A percentile compares a stretch with the other conserved stretches of the same genome.
Conservation (phyloP, 176 grass and related monocot species). For the Triticum timopheevii region DNA sequence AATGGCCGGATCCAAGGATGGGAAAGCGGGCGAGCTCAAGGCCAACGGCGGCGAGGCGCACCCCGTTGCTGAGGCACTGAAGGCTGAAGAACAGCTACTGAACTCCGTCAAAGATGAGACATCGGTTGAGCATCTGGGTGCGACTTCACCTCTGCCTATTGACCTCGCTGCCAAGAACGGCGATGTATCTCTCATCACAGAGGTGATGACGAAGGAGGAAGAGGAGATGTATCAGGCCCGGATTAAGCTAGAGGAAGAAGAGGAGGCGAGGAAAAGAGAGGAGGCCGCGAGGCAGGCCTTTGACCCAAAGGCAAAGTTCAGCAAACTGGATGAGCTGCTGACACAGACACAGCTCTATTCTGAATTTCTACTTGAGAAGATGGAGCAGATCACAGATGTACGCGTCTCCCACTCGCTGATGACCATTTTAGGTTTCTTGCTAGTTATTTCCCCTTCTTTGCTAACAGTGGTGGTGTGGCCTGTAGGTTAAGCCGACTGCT, state of each 20-base stretch:
- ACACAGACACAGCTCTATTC: constrained; percentile 90
- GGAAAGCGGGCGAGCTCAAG: neutral
- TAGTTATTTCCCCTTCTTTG: neutral
- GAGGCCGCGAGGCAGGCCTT: constrained; percentile 35
- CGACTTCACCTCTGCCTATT: constrained; percentile 33
- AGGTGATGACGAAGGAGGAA: constrained; percentile 77
- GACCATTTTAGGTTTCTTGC: neutral
- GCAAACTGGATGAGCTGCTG: constrained; percentile 83
- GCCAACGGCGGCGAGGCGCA: neutral
- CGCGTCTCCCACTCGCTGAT: neutral
- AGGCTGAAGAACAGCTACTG: constrained; percentile 20
- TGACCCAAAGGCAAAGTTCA: constrained; percentile 60
- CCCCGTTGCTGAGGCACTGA: neutral
- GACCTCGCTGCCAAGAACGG: constrained; percentile 83
- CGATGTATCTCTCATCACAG: constrained; percentile 58
- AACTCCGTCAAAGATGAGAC: constrained; percentile 17
- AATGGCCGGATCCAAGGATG: constrained; percentile 20
- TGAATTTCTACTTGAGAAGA: constrained; percentile 90
- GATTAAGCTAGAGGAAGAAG: constrained; percentile 51
- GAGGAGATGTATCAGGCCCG: constrained; percentile 46
- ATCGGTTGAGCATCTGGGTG: neutral
- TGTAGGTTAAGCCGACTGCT: constrained; percentile 38
- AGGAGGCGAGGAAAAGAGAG: constrained; percentile 44
- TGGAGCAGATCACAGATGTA: constrained; percentile 86
- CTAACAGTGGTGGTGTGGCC: constrained; percentile 3